These are phyloP conservation scores for Leccinum variicolor DNA, from an alignment of 768 basidiomycete genomes.

Conservation along the genomic window DNA sequence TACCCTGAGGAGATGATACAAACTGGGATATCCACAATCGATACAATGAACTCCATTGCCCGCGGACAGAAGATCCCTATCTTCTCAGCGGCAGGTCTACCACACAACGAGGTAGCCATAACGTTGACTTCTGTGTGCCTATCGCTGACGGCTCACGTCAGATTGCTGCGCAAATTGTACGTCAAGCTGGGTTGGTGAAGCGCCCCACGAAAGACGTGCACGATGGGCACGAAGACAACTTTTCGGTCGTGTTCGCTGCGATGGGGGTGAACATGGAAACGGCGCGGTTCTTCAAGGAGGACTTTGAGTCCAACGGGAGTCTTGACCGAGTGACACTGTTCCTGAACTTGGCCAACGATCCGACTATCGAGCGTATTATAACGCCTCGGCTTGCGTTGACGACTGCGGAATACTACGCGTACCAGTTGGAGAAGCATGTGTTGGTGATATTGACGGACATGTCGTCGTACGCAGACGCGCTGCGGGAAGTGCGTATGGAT, in stretches of 20 bases:
- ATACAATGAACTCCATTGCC: constrained; percentile 98
- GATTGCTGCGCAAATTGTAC: constrained; percentile 99
- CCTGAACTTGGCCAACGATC: constrained; percentile 98
- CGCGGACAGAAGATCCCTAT: constrained; percentile 99
- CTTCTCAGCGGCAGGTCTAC: constrained; percentile 97
- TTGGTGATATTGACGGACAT: constrained; percentile 99
- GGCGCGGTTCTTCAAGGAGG: constrained; percentile 98
- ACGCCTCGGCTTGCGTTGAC: constrained; percentile 97
- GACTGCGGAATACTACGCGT: constrained; percentile 99
- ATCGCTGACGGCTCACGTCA: constrained; percentile 34
- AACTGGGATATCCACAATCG: constrained; percentile 98
- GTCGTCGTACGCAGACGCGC: constrained; percentile 95
- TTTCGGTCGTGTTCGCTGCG: constrained; percentile 98
- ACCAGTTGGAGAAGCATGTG: constrained; percentile 99
- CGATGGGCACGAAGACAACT: constrained; percentile 99
- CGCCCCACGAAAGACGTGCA: constrained; percentile 96
- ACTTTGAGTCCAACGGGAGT: constrained; percentile 98
- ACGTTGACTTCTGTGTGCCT: constrained; percentile 19
- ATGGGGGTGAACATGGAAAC: constrained; percentile 99
- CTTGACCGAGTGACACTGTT: constrained; percentile 97
- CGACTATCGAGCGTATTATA: constrained; percentile 99
- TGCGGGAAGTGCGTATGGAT: constrained; percentile 72
- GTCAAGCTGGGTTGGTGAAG: constrained; percentile 96
- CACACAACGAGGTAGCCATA: constrained; percentile 86
- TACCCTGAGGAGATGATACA: constrained; percentile 99